Conservation (phyloP, 2,329 filamentous ascomycete genomes). For the Colletotrichum horii region DNA sequence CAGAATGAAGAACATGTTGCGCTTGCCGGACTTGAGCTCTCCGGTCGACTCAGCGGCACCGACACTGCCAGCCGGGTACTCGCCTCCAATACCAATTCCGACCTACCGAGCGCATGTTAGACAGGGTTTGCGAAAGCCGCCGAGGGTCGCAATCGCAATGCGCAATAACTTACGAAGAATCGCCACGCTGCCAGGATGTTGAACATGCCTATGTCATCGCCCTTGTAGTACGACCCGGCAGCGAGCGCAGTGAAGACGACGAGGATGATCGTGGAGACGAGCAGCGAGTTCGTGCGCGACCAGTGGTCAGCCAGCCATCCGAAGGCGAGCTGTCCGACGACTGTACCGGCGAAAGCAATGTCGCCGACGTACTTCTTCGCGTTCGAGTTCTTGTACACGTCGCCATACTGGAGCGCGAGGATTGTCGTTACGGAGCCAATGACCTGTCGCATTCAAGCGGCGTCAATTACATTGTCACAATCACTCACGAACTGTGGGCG, state of each 20-base stretch:
- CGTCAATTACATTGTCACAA: not conserved
- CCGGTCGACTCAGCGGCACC: conserved; percentile 84
- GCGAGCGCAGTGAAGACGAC: conserved; percentile 84
- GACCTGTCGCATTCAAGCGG: conserved; percentile 55
- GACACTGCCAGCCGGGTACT: conserved; percentile 85
- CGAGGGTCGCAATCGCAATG: rapidly evolving
- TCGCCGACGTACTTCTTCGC: conserved; percentile 78
- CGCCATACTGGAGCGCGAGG: conserved; percentile 70
- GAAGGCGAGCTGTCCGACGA: conserved; percentile 81
- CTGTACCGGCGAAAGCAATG: conserved; percentile 87
- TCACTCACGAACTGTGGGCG: rapidly evolving
- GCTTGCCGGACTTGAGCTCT: conserved; percentile 77
- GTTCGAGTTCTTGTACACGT: conserved; percentile 69
- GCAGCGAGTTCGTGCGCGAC: conserved; percentile 82
- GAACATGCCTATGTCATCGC: conserved; percentile 73
- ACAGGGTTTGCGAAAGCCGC: not conserved
- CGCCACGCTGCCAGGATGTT: conserved; percentile 80
- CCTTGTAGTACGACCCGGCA: conserved; percentile 77
- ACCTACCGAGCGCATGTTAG: not conserved
- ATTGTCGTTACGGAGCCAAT: conserved; percentile 89
- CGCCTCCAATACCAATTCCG: conserved; percentile 44
- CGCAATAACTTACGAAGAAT: conserved; percentile 69
- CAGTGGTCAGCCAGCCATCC: conserved; percentile 84
- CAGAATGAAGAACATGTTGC: conserved; percentile 91
- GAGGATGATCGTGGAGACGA: conserved; percentile 82